Evolutionary conservation across 2,329 filamentous ascomycete species (phyloP).

Genomic region (Zymoseptoria ardabiliae): DNA sequence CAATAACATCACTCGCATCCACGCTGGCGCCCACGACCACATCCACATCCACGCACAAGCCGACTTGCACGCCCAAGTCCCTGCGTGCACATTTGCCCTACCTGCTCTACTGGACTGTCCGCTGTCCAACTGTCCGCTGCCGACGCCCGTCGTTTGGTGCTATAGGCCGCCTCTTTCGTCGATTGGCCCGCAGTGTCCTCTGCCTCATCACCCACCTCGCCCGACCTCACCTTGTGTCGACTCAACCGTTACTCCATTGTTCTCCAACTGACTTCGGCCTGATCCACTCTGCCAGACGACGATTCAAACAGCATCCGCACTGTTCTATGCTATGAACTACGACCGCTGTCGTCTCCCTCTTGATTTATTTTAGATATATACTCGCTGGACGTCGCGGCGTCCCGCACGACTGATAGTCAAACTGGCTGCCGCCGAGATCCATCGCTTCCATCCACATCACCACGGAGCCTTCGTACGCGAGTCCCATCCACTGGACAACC

Average conservation of each 20-base stretch:
- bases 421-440: conserved; percentile 26
- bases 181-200: neutral
- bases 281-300: neutral
- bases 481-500: neutral
- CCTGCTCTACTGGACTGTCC: neutral
- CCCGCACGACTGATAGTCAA: conserved; percentile 20
- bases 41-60: neutral
- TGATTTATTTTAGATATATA: neutral
- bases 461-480: conserved; percentile 11
- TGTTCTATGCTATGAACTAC: neutral
- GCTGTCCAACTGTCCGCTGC: neutral
- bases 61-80: neutral
- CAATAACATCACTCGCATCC: neutral
- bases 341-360: neutral
- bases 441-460: conserved; percentile 21
- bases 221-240: neutral
- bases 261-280: neutral
- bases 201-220: neutral
- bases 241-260: neutral
- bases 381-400: conserved; percentile 20
- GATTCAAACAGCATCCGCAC: neutral
- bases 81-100: neutral
- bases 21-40: neutral
- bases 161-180: neutral
- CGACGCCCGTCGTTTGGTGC: neutral